phyloP scores from a whole-genome alignment of 1,284 basidiomycete species.

The Marasmius sp. region DNA sequence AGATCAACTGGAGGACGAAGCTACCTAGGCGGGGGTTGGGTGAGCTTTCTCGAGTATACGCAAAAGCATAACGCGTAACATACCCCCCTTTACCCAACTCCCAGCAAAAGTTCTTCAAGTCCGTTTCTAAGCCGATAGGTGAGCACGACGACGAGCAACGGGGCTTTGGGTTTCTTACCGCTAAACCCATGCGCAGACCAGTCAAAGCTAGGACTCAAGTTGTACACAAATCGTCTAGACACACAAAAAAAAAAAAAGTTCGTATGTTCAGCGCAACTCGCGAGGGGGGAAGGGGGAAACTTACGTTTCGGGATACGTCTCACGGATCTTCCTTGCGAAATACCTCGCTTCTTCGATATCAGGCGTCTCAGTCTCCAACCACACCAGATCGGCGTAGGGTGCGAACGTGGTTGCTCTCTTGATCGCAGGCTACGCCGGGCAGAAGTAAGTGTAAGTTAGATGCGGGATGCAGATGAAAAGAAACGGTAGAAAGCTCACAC shows the following conservation, averaged over 20 bases:
- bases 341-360: conserved; percentile 77
- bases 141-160: background rate
- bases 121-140: conserved; percentile 49
- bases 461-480: background rate
- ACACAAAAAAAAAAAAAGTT: too few species aligned
- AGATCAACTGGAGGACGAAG: conserved; percentile 84
- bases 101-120: conserved; percentile 88
- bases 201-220: conserved; percentile 91
- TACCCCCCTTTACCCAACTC: conserved; percentile 89
- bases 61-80: conserved; percentile 17
- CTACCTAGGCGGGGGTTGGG: conserved; percentile 39
- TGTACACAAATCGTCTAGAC: conserved; percentile 89
- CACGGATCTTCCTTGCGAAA: conserved; percentile 78
- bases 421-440: conserved; percentile 69
- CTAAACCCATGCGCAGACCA: conserved; percentile 85
- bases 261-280: too few species aligned
- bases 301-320: conserved; percentile 72
- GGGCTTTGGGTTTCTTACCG: conserved; percentile 50
- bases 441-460: conserved; percentile 5
- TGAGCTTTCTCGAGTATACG: conserved; percentile 20
- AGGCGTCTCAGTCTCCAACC: too few species aligned
- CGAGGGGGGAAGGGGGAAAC: conserved; percentile 18
- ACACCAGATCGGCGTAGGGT: conserved; percentile 85
- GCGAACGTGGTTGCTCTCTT: conserved; percentile 81
- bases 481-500: conserved; percentile 37